Conservation (phyloP, 1,284 basidiomycete species). For the Flammula alnicola region DNA sequence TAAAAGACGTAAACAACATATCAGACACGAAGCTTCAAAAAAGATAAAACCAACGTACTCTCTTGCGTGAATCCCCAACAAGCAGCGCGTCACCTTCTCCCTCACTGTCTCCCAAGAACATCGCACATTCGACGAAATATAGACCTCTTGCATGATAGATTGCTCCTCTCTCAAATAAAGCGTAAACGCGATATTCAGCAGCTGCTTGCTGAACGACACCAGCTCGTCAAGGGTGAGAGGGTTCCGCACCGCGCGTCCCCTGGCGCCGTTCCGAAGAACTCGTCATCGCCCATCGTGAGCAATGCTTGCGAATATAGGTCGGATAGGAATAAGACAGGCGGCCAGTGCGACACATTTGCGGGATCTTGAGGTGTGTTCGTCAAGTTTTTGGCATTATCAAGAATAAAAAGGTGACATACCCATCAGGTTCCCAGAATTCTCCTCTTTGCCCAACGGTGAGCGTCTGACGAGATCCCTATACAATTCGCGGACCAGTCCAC, state of each 20-base stretch:
- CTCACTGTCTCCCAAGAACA: constrained; percentile 67
- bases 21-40: neutral
- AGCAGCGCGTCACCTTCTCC: constrained; percentile 74
- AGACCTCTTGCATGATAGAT: constrained; percentile 41
- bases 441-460: constrained; percentile 58
- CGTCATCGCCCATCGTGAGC: constrained; percentile 94
- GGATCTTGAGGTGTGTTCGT: constrained; percentile 54
- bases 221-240: constrained; percentile 88
- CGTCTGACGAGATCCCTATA: constrained; percentile 73
- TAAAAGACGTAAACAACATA: constrained; percentile 35
- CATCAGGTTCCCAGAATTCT: constrained; percentile 32
- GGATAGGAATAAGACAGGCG: constrained; percentile 78
- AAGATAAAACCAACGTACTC: constrained; percentile 66
- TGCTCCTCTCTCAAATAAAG: constrained; percentile 79
- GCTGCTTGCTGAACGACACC: constrained; percentile 63
- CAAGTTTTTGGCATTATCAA: no score
- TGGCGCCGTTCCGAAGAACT: constrained; percentile 75
- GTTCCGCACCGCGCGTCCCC: constrained; percentile 49
- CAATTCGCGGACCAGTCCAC: constrained; percentile 73
- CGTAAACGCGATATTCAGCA: constrained; percentile 81
- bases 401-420: no score
- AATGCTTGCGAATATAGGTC: constrained; percentile 88
- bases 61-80: constrained; percentile 82
- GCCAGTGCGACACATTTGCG: constrained; percentile 53
- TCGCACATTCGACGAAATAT: constrained; percentile 42